Evolutionary conservation across 495 filamentous ascomycete species (phyloP).

Genomic region (Gamarada debralockiae): DNA sequence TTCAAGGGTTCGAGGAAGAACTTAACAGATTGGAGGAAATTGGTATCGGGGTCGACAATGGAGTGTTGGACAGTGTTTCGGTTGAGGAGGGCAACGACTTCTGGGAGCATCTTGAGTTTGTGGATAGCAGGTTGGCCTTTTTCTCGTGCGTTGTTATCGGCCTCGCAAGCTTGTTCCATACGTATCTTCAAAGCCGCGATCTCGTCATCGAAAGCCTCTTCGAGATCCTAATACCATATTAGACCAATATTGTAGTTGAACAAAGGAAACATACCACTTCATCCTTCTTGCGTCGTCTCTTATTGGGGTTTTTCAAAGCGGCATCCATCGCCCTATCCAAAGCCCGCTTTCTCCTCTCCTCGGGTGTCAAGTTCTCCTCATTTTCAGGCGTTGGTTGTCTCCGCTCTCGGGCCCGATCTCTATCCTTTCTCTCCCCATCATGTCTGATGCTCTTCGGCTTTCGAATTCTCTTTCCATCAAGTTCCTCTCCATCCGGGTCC

Average conservation of each 20-base stretch:
- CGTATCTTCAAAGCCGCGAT: constrained; percentile 83
- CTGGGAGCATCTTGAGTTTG: constrained; percentile 91
- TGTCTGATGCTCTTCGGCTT: constrained; percentile 37
- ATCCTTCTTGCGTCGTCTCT: constrained; percentile 79
- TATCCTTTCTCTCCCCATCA: constrained; percentile 32
- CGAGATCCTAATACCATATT: constrained; percentile 63
- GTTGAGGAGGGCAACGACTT: constrained; percentile 83
- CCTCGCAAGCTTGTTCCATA: constrained; percentile 89
- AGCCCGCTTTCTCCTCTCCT: constrained; percentile 71
- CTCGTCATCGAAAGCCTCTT: constrained; percentile 81
- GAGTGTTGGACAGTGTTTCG: constrained; percentile 77
- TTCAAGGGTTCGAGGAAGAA: constrained; percentile 97
- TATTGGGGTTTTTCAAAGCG: constrained; percentile 75
- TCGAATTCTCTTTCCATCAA: constrained; percentile 48
- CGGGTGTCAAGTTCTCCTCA: constrained; percentile 60
- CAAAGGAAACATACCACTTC: constrained; percentile 64
- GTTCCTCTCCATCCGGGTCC: constrained; percentile 51
- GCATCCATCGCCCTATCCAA: constrained; percentile 85
- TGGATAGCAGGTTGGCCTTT: constrained; percentile 77
- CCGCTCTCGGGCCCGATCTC: constrained; percentile 40
- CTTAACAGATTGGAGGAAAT: constrained; percentile 88
- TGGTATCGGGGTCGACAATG: constrained; percentile 90
- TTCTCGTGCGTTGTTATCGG: constrained; percentile 76
- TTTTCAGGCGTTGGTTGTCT: constrained; percentile 51
- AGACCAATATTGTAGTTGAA: not conserved